These are phyloP conservation scores for Psilocybe subaeruginosa DNA, from an alignment of 768 basidiomycete genomes.

Conservation along the genomic window DNA sequence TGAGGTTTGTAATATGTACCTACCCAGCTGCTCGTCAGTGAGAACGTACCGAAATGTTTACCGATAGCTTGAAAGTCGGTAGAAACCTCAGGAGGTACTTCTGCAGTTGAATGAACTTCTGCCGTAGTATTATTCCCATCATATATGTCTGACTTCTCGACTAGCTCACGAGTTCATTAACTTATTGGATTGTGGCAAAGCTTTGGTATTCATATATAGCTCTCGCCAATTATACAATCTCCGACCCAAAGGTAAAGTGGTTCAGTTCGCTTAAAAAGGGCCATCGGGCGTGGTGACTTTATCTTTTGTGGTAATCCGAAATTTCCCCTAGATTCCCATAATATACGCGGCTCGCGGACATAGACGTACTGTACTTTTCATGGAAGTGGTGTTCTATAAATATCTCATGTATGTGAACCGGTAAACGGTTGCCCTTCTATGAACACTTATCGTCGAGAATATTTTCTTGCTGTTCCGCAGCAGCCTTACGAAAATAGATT, in stretches of 20 bases:
- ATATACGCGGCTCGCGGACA: not conserved
- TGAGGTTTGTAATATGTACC: no score
- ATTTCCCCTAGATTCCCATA: slow-evolving; percentile 1
- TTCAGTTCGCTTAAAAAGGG: not conserved
- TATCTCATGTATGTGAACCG: not conserved
- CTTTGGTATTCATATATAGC: not conserved
- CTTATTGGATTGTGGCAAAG: not conserved
- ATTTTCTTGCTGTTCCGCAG: not conserved
- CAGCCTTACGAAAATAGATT: not conserved
- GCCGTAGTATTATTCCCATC: no score
- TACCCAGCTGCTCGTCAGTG: no score
- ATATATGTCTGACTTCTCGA: no score
- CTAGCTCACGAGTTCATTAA: not conserved
- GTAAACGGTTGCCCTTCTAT: not conserved
- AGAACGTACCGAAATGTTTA: no score
- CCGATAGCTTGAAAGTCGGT: no score
- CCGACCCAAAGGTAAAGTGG: not conserved
- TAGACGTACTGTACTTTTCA: not conserved
- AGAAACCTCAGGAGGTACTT: no score
- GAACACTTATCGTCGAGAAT: not conserved
- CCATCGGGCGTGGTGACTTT: not conserved
- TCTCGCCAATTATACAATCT: not conserved
- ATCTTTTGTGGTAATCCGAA: not conserved
- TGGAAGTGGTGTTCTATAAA: not conserved
- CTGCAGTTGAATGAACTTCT: no score